Base-by-base conservation (phyloP, 225 moss, liverwort and hornwort species). In the Straminergon stramineum region DNA sequence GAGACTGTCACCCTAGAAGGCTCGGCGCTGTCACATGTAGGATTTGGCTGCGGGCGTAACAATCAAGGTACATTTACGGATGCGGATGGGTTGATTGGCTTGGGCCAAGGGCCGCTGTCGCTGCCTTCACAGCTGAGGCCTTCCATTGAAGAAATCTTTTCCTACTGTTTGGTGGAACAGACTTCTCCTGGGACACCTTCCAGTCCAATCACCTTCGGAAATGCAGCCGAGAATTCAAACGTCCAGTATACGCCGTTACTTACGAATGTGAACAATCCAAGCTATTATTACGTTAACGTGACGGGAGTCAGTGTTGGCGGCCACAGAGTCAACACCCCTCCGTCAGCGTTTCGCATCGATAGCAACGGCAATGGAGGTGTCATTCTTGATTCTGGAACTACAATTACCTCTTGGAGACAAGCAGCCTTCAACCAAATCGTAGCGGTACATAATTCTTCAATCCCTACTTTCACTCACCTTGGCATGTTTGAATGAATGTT, bases 381-480 rank as follows among this genome's bases (percentile, higher is more conserved):
- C 23, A 94, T 94, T 66, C 81, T 94, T 39, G 93, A 94, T 69
- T 94, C 94, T 9, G 94, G 94, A 60, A 94, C 93, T 31, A 94
- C 94, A 13, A 51, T 94, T 43, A 92, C 94, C 17, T 86, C 90
- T 57, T 93, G 92, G 92, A 87, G 84, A 84, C 15, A 43, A 57
- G 18, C 81, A 9, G 90, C 84, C 52, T 91, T 92, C 75, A 37
- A 55, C 41, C 91, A 75, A 41, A 86, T 93, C 86, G 2, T 93
- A 30, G 91, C 64, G 75, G 93, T 91, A 91, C 74, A 48, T 45
- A 12, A 32, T 75, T 80, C 86, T 63, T 56, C 80, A 51, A 21
- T 62, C 67, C 55, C 85, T 57, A 69, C 37, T 48, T 45, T 64
- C 78, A 88, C 83, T 87, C 30, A 57, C 51, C 39, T 43, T 27